Conservation (phyloP, 768 basidiomycete species). For the Macrolepiota dolichaula region DNA sequence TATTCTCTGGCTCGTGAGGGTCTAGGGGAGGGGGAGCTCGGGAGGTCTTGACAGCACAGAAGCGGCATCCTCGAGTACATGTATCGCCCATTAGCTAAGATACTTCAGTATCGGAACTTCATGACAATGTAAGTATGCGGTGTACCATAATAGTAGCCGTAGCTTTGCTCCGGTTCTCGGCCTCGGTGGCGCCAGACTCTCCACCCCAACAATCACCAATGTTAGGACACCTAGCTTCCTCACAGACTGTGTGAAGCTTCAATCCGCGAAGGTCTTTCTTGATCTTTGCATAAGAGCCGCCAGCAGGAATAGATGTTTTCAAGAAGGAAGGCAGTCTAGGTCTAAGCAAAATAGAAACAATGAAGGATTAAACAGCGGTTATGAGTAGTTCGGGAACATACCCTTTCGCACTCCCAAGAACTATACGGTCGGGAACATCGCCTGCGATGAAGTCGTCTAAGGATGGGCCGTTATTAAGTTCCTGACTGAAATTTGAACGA, state of each 20-base stretch:
- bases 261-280: conserved; percentile 94
- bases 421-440: conserved; percentile 52
- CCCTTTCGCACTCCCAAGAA: conserved; percentile 72
- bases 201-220: conserved; percentile 99
- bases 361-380: neutral
- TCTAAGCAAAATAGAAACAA: conserved; percentile 32
- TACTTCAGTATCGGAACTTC: conserved; percentile 1
- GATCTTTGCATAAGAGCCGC: conserved; percentile 84
- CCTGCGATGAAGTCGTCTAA: conserved; percentile 82
- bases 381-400: conserved; percentile 28
- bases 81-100: conserved; percentile 96
- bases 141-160: conserved; percentile 98
- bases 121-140: neutral
- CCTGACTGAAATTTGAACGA: conserved; percentile 41
- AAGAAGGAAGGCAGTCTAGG: conserved; percentile 84
- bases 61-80: conserved; percentile 95
- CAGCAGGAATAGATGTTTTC: conserved; percentile 90
- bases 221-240: conserved; percentile 98
- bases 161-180: conserved; percentile 75
- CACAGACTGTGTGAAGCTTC: conserved; percentile 92
- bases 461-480: conserved; percentile 63
- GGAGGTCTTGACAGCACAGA: conserved; percentile 97
- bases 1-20: conserved; percentile 95
- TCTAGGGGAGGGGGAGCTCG: conserved; percentile 85
- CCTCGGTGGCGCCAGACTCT: conserved; percentile 57